A percentile compares a stretch with the other conserved stretches of the same genome.
phyloP scores from a whole-genome alignment of 768 basidiomycete genomes.

The Suillus plorans region DNA sequence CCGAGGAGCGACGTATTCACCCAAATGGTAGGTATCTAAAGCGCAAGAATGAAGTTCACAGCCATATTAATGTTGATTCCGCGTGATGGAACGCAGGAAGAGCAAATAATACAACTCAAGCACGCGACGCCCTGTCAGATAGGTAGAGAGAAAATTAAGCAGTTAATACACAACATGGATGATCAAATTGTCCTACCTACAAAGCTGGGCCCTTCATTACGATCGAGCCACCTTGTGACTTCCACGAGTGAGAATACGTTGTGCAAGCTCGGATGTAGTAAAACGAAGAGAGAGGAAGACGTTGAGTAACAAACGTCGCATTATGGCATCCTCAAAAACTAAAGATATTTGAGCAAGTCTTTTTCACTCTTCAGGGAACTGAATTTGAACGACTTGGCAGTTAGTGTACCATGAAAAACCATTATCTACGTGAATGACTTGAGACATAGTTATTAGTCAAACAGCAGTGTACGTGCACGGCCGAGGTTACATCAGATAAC shows the following conservation, averaged over 20 bases:
- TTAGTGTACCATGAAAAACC: too few species aligned
- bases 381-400: too few species aligned
- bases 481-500: too few species aligned
- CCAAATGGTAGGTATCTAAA: constrained; percentile 71
- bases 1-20: constrained; percentile 66
- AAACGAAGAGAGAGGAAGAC: constrained; percentile 69
- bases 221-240: constrained; percentile 72
- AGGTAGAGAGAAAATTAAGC: constrained; percentile 24
- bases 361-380: not conserved
- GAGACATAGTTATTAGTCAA: too few species aligned
- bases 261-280: constrained; percentile 66
- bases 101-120: constrained; percentile 73
- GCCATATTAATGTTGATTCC: constrained; percentile 47
- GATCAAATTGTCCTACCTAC: constrained; percentile 47
- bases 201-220: constrained; percentile 71
- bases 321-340: constrained; percentile 14
- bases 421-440: too few species aligned
- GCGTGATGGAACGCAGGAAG: constrained; percentile 58
- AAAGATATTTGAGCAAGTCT: not conserved
- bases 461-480: too few species aligned
- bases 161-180: constrained; percentile 12
- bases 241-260: constrained; percentile 72
- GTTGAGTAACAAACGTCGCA: constrained; percentile 41
- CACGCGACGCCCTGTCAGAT: constrained; percentile 64
- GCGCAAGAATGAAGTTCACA: constrained; percentile 56